phyloP scores from a whole-genome alignment of 805 yeast species.

The Isabelozyma gotoi region DNA sequence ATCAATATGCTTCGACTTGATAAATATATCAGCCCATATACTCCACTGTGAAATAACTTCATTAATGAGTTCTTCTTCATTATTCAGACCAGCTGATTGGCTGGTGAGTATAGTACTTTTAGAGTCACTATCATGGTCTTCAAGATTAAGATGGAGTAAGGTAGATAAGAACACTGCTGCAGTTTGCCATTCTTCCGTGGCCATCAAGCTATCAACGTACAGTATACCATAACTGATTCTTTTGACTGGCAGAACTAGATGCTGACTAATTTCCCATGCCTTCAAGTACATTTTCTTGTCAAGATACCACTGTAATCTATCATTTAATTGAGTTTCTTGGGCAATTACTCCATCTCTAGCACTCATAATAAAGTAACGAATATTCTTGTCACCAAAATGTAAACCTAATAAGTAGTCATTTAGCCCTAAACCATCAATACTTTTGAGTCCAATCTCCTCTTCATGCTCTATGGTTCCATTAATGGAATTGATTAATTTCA shows the following conservation, averaged over 20 bases:
- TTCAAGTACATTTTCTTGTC: slow-evolving; percentile 52
- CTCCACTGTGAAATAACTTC: slow-evolving; percentile 56
- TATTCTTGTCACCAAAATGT: slow-evolving; percentile 37
- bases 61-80: slow-evolving; percentile 15
- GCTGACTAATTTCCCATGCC: slow-evolving; percentile 79
- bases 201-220: slow-evolving; percentile 47
- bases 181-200: slow-evolving; percentile 50
- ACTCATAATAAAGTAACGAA: slow-evolving; percentile 66
- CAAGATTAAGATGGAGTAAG: slow-evolving; percentile 15
- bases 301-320: slow-evolving; percentile 71
- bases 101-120: slow-evolving; percentile 31
- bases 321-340: slow-evolving; percentile 65
- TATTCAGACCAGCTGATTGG: slow-evolving; percentile 9
- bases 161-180: slow-evolving; percentile 51
- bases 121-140: slow-evolving; percentile 27
- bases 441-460: slow-evolving; percentile 71
- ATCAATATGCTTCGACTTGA: slow-evolving; percentile 45
- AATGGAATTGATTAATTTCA: slow-evolving; percentile 61
- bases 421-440: slow-evolving; percentile 58
- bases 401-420: slow-evolving; percentile 78
- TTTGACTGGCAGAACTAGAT: slow-evolving; percentile 48
- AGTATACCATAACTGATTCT: slow-evolving; percentile 61
- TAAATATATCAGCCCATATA: slow-evolving; percentile 55
- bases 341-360: slow-evolving; percentile 82
- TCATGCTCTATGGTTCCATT: slow-evolving; percentile 74